Conservation (phyloP, 2,329 filamentous ascomycete species). For the Domatiomyces globalis region DNA sequence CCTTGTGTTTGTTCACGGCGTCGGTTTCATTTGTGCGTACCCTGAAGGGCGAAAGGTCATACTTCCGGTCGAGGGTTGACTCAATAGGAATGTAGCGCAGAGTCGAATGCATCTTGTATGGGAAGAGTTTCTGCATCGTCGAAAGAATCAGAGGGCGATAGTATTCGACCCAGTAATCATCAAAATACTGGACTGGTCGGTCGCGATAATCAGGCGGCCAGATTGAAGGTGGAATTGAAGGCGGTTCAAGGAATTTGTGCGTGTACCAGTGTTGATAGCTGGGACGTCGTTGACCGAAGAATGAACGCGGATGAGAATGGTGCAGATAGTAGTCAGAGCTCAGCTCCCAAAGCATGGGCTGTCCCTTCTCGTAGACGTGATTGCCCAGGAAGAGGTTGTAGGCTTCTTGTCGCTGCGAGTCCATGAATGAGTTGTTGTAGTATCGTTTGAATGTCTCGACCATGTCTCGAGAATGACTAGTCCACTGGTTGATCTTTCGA, state of each 20-base stretch:
- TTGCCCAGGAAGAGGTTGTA: slow-evolving; percentile 97
- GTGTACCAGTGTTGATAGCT: slow-evolving; percentile 88
- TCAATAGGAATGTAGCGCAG: slow-evolving; percentile 69
- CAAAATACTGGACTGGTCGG: slow-evolving; percentile 49
- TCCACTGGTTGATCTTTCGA: slow-evolving; percentile 98
- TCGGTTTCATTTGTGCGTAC: slow-evolving; percentile 50
- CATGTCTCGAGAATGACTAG: slow-evolving; percentile 93
- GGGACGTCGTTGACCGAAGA: slow-evolving; percentile 47
- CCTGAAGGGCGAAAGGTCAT: slow-evolving; percentile 78
- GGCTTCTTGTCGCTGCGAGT: slow-evolving; percentile 93
- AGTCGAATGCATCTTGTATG: slow-evolving; percentile 82
- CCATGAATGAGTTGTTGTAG: slow-evolving; percentile 96
- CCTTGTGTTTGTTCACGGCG: slow-evolving; percentile 46
- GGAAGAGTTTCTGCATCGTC: slow-evolving; percentile 81
- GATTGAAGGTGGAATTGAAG: slow-evolving; percentile 39
- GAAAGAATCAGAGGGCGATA: slow-evolving; percentile 81
- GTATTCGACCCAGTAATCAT: slow-evolving; percentile 97
- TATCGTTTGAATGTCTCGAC: slow-evolving; percentile 98
- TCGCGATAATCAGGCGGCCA: slow-evolving; percentile 24
- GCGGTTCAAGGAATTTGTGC: slow-evolving; percentile 52
- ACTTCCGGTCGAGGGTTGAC: slow-evolving; percentile 55
- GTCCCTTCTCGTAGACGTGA: slow-evolving; percentile 72
- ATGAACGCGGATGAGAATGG: slow-evolving; percentile 65
- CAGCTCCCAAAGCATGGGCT: slow-evolving; percentile 95
- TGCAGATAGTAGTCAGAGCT: slow-evolving; percentile 93